Percentiles rank a stretch among this genome's conserved stretches.
Conservation (phyloP, 768 basidiomycete species). For the Cytidiella melzeri region DNA sequence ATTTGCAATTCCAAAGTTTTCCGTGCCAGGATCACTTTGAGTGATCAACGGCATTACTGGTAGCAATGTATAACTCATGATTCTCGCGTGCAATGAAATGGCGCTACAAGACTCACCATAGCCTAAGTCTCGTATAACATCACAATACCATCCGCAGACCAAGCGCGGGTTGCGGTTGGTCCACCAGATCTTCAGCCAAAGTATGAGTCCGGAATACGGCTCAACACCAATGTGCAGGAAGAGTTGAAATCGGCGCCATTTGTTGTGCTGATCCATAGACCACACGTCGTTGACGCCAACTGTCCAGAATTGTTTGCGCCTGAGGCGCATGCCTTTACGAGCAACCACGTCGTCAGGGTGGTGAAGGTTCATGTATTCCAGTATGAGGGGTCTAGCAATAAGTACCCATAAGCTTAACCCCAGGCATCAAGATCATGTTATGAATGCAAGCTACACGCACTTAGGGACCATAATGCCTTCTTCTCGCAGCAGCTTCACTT, state of each 20-base stretch:
- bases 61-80: neutral
- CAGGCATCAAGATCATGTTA: neutral
- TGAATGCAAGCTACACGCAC: neutral
- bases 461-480: neutral
- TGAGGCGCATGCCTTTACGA: neutral
- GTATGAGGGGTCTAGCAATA: neutral
- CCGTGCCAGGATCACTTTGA: slow-evolving; percentile 37
- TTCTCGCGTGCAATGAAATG: too few species aligned
- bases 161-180: slow-evolving; percentile 14
- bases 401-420: neutral
- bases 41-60: slow-evolving; percentile 20
- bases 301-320: slow-evolving; percentile 9
- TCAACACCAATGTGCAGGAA: slow-evolving; percentile 15
- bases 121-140: neutral
- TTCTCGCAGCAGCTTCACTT: neutral
- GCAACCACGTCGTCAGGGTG: neutral
- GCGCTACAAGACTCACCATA: too few species aligned
- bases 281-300: slow-evolving; percentile 18
- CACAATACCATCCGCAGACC: slow-evolving; percentile 10
- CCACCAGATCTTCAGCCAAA: slow-evolving; percentile 20
- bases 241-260: slow-evolving; percentile 14
- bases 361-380: neutral
- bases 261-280: slow-evolving; percentile 21
- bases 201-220: slow-evolving; percentile 4
- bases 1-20: slow-evolving; percentile 43